Percentiles rank a stretch among this genome's conserved stretches.
Conservation (phyloP, 768 basidiomycete genomes). For the Russula vinacea region DNA sequence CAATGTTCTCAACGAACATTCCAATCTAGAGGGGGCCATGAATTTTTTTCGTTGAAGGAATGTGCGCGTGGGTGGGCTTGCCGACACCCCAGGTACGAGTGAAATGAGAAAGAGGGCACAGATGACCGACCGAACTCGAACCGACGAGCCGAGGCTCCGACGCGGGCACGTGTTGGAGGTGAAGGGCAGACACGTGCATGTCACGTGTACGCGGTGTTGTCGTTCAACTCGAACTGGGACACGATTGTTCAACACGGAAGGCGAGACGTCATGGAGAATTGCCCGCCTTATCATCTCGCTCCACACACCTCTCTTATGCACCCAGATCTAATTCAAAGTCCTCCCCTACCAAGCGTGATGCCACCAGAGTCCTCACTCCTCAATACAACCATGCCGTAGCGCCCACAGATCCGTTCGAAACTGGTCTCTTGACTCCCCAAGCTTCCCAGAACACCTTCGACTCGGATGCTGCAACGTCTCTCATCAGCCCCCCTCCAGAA, state of each 20-base stretch:
- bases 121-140: too few species aligned
- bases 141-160: too few species aligned
- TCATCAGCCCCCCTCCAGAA: conserved; percentile 30
- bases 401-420: conserved; percentile 13
- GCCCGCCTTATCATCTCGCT: conserved; percentile 11
- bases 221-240: neutral
- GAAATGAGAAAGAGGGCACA: too few species aligned
- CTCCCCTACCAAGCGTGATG: conserved; percentile 20
- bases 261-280: conserved; percentile 23
- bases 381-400: neutral
- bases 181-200: neutral
- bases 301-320: conserved; percentile 12
- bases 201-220: conserved; percentile 19
- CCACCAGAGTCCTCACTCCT: conserved; percentile 22
- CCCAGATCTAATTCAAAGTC: conserved; percentile 19
- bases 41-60: too few species aligned
- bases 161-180: too few species aligned
- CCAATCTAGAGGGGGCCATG: too few species aligned
- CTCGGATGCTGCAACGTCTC: conserved; percentile 26
- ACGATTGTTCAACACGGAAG: neutral
- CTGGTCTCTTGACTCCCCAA: conserved; percentile 26
- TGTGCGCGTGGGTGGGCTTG: too few species aligned
- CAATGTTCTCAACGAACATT: too few species aligned
- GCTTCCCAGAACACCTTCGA: conserved; percentile 19
- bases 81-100: neutral